phyloP scores from a whole-genome alignment of 352 stramenopile genomes.

The Globisporangium canariense region DNA sequence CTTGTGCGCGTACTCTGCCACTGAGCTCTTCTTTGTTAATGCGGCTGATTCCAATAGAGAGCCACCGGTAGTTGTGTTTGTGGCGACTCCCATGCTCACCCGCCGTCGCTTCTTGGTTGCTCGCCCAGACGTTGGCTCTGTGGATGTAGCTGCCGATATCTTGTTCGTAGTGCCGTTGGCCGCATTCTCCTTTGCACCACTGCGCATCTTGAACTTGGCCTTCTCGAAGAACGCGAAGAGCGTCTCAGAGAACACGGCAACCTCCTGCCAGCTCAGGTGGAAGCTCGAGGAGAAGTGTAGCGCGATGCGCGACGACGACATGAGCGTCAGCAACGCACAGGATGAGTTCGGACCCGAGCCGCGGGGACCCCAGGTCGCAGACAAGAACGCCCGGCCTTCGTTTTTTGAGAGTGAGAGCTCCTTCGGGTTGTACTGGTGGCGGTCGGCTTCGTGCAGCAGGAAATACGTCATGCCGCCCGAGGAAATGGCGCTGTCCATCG shows the following conservation, averaged over 20 bases:
- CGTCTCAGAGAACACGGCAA: constrained; percentile 65
- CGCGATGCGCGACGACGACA: constrained; percentile 50
- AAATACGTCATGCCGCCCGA: constrained; percentile 51
- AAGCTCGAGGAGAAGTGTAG: constrained; percentile 79
- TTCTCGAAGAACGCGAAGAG: constrained; percentile 60
- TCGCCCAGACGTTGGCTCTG: constrained; percentile 4
- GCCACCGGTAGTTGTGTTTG: neutral
- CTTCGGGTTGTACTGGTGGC: constrained; percentile 78
- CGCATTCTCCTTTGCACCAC: neutral
- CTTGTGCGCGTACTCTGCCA: constrained; percentile 57
- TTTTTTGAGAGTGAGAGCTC: constrained; percentile 82
- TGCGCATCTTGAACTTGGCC: constrained; percentile 33
- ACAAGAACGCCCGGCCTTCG: constrained; percentile 51
- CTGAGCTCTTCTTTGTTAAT: constrained; percentile 23
- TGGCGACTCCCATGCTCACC: neutral
- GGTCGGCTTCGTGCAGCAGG: constrained; percentile 58
- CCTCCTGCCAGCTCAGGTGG: constrained; percentile 74
- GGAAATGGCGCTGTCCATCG: constrained; percentile 26
- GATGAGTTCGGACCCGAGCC: constrained; percentile 68
- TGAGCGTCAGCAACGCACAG: constrained; percentile 67
- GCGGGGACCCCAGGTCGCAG: constrained; percentile 65
- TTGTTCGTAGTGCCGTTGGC: neutral
- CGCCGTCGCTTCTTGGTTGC: constrained; percentile 25
- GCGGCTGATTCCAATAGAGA: neutral
- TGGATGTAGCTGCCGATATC: neutral